Evolutionary conservation across 2,329 filamentous ascomycete species (phyloP).

Genomic region (Mycosphaerelloides madeirae): DNA sequence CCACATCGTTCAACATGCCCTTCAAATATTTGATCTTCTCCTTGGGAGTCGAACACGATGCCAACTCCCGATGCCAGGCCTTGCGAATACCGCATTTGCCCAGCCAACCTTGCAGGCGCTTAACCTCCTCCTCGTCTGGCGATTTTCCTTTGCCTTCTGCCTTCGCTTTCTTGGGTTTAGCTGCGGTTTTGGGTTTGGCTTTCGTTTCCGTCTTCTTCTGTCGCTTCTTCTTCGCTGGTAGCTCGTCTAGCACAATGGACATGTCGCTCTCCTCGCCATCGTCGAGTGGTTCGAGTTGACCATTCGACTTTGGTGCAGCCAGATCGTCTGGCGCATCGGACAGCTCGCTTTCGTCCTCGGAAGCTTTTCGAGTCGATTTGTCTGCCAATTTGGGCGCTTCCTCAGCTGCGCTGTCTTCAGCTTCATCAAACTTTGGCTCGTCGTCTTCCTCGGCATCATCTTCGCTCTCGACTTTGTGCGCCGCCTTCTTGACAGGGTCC

Average conservation of each 20-base stretch:
- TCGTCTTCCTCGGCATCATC: conserved; percentile 9
- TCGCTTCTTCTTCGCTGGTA: conserved; percentile 55
- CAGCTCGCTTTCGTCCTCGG: conserved; percentile 17
- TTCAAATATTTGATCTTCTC: conserved; percentile 81
- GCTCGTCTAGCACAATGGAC: conserved; percentile 75
- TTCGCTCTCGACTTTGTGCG: conserved; percentile 3
- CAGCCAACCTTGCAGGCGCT: conserved; percentile 79
- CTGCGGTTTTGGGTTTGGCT: conserved; percentile 35
- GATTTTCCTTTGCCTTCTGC: conserved; percentile 38
- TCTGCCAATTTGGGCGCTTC: conserved; percentile 12
- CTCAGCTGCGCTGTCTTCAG: conserved; percentile 6
- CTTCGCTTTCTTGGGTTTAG: conserved; percentile 32
- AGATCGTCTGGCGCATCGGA: conserved; percentile 19
- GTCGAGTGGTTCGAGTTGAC: conserved; percentile 13
- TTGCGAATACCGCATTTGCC: conserved; percentile 89
- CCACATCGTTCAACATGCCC: conserved; percentile 70
- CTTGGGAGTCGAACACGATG: conserved; percentile 64
- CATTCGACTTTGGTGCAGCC: conserved; percentile 9
- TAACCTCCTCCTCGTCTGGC: conserved; percentile 74
- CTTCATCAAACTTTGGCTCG: conserved; percentile 15
- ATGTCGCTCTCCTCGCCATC: conserved; percentile 54
- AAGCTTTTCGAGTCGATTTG: conserved; percentile 6
- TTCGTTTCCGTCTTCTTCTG: conserved; percentile 35
- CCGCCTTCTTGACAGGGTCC: conserved; percentile 9
- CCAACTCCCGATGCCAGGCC: conserved; percentile 82